Evolutionary conservation across 768 basidiomycete species (phyloP), one percentile per base, ranked within the genome.

Genomic region (Pisolithus sp.): DNA sequence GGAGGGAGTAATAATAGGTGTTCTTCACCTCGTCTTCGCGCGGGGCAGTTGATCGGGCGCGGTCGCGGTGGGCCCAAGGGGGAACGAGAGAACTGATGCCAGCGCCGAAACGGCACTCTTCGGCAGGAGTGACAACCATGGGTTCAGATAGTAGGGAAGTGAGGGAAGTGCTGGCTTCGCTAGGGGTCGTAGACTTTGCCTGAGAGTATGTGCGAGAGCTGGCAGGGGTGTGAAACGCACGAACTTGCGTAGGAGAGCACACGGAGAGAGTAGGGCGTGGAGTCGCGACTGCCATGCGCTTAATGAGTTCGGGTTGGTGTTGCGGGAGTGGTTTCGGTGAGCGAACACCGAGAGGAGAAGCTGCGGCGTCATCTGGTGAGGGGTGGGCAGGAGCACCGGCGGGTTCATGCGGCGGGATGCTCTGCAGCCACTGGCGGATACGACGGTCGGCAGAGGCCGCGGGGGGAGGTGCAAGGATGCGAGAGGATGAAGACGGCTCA

Each of bases 251-350:
- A 0, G 77, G 72, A 1, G 71, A 72, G 12, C 78, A 76, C 56
- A 80, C 69, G 55, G 71, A 77, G 52, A 83, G 76, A 1, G 80
- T 73, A 3, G 81, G 79, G 26, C 68, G 60, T 3, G 67, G 62
- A 1, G 56, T 59, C 40, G 65, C 58, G 18, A 57, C 67, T 8
- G 68, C 57, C 2, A 68, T 61, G 46, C 66, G 67, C 23, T 62
- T 60, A 55, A 70, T 68, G n/a, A 71, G 66, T 53, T 69, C 69
- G 30, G 60, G 59, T 24, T 57, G 63, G 20, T n/a, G 55, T 7
- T 59, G 67, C 18, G 41, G 17, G 30, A 56, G 59, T 47, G 67
- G 52, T 18, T 30, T 45, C 4, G 51, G 39, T 3, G 51, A 18
- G 10, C 51, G 53, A 26, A 31, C n/a, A 7, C 20, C 2, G 65